phyloP scores from a whole-genome alignment of 176 grass and related monocot genomes.

The Saccharum officinarum region DNA sequence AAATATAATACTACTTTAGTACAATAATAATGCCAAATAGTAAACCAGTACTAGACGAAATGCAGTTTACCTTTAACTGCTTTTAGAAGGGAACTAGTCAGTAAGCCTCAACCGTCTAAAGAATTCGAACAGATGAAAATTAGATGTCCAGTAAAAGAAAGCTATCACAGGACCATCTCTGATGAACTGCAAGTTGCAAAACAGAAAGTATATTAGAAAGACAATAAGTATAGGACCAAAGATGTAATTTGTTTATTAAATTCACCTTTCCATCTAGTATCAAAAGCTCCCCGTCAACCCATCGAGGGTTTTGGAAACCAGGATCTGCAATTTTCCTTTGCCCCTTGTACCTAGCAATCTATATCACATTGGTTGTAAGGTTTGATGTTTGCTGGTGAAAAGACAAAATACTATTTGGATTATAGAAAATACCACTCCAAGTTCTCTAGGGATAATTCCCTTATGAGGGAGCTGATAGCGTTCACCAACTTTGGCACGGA shows the following conservation, averaged over 20 bases:
- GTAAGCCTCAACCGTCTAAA: conserved; percentile 83
- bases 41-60: conserved; percentile 16
- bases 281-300: conserved; percentile 94
- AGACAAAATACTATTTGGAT: conserved; percentile 17
- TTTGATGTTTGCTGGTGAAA: conserved; percentile 24
- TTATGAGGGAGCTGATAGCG: conserved; percentile 85
- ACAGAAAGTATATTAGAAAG: conserved; percentile 35
- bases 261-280: conserved; percentile 94
- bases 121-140: conserved; percentile 84
- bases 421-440: conserved; percentile 81
- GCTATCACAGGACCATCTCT: conserved; percentile 85
- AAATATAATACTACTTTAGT: conserved; percentile 15
- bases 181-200: conserved; percentile 75
- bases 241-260: background rate
- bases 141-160: conserved; percentile 89
- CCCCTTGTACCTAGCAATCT: conserved; percentile 92
- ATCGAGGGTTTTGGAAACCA: conserved; percentile 65
- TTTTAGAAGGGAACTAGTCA: conserved; percentile 46
- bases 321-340: conserved; percentile 81
- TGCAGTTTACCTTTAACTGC: conserved; percentile 43
- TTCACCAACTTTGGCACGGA: conserved; percentile 87
- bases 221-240: conserved; percentile 26
- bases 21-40: conserved; percentile 1
- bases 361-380: conserved; percentile 32
- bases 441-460: conserved; percentile 93